Base-by-base conservation (phyloP, 2,329 filamentous ascomycete genomes). In the Monosporascus cannonballus region DNA sequence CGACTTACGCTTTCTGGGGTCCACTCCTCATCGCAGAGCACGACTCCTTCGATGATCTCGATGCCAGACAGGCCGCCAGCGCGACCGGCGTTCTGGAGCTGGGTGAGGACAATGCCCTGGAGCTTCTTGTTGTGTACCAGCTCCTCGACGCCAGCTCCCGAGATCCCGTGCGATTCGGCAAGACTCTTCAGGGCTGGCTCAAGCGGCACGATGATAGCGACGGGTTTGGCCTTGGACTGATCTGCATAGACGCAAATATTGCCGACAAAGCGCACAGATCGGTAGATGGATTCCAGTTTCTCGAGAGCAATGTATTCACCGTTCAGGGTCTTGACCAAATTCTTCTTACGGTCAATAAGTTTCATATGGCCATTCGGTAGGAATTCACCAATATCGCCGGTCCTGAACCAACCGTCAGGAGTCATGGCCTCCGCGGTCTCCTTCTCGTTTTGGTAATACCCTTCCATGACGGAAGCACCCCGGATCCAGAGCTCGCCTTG, bases 401-500 rank as follows among this genome's bases (percentile, higher is more conserved):
- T 91, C 81, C 86, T 91, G 79, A 94, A 94, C 90, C 90, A 95
- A 46, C 87, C 87, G 59, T 90, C 89, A 2, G 79, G 73, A 1
- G 84, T 84, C 57, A 90, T 80, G 2, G 86, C 75, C 61, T 84
- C 84, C 44, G 76, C 75, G 30, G 88, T 94, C 74, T 94, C 89
- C 68, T 89, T 78, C 47, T 86, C 83, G 63, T 94, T 87, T 55
- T 93, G 76, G 64, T 86, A 89, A 72, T 96, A 96, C 45, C 84
- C 84, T 7, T 78, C 73, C 53, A 86, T 82, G 49, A 96, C 85
- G 54, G 81, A 78, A 36, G 78, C 80, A 25, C 90, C 90, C 47
- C 89, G 87, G 62, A 96, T 91, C 87, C 87, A 93, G 66, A 96
- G 87, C 71, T 96, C 90, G 62, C 90, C 90, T 71, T 94, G 90